phyloP scores from a whole-genome alignment of 192 early-diverging fungal species.

The Podila minutissima region DNA sequence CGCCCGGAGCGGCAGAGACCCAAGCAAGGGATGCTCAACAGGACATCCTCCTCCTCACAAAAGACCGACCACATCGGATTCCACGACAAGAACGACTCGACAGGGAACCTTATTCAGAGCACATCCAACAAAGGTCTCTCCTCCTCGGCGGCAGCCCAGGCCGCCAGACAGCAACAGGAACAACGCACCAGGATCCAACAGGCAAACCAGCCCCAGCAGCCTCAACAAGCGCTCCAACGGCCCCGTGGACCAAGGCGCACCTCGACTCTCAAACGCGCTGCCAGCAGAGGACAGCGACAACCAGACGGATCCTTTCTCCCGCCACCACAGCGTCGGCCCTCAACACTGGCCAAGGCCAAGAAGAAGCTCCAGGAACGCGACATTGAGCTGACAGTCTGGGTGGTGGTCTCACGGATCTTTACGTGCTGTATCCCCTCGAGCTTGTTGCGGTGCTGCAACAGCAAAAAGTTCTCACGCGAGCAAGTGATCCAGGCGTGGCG shows the following conservation, averaged over 20 bases:
- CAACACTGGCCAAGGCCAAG: slow-evolving; percentile 21
- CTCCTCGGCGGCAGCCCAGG: slow-evolving; percentile 24
- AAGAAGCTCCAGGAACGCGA: slow-evolving; percentile 31
- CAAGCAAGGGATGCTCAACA: slow-evolving; percentile 55
- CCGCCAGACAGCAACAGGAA: slow-evolving; percentile 24
- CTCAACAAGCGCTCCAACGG: background rate
- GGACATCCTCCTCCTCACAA: slow-evolving; percentile 44
- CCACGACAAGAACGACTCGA: slow-evolving; percentile 27
- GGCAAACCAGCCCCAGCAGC: slow-evolving; percentile 4
- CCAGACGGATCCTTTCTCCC: background rate
- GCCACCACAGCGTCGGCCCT: slow-evolving; percentile 22
- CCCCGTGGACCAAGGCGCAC: slow-evolving; percentile 27
- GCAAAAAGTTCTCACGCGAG: slow-evolving; percentile 49
- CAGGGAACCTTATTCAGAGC: slow-evolving; percentile 32
- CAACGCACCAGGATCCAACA: background rate
- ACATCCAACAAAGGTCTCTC: slow-evolving; percentile 11
- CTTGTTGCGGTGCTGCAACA: slow-evolving; percentile 49
- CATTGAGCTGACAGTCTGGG: slow-evolving; percentile 34
- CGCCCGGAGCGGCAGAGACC: slow-evolving; percentile 63
- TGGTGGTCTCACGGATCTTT: slow-evolving; percentile 56
- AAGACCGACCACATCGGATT: slow-evolving; percentile 13
- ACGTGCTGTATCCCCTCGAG: slow-evolving; percentile 61
- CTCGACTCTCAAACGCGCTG: slow-evolving; percentile 36
- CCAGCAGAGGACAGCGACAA: slow-evolving; percentile 32
- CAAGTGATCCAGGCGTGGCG: slow-evolving; percentile 64